A percentile compares a stretch with the other conserved stretches of the same genome.
These are phyloP conservation scores for Favolaschia claudopus DNA, from an alignment of 768 basidiomycete species.

Conservation along the genomic window DNA sequence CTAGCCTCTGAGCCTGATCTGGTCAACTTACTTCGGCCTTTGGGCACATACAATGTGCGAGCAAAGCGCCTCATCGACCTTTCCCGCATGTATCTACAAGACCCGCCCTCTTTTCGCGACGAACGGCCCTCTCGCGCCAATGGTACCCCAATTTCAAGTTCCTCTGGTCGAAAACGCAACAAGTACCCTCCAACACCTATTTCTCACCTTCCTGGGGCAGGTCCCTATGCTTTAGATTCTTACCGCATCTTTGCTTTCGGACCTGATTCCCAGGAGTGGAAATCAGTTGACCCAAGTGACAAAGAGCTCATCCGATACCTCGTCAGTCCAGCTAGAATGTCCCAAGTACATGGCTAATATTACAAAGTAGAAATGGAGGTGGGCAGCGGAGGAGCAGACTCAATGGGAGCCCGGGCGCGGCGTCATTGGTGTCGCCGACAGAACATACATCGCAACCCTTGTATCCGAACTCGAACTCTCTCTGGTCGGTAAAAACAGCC, in stretches of 20 bases:
- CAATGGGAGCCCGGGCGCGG: slow-evolving; percentile 59
- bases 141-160: slow-evolving; percentile 23
- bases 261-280: slow-evolving; percentile 61
- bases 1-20: slow-evolving; percentile 56
- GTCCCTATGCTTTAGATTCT: slow-evolving; percentile 77
- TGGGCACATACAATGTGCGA: slow-evolving; percentile 68
- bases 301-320: slow-evolving; percentile 75
- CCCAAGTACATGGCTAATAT: neutral
- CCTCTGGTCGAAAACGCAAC: slow-evolving; percentile 27
- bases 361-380: slow-evolving; percentile 68
- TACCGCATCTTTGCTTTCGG: slow-evolving; percentile 72
- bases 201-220: slow-evolving; percentile 69
- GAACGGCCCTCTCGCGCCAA: slow-evolving; percentile 39
- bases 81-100: slow-evolving; percentile 57
- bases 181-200: slow-evolving; percentile 57
- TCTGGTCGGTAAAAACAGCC: neutral
- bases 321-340: slow-evolving; percentile 47
- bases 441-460: slow-evolving; percentile 47
- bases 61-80: slow-evolving; percentile 62
- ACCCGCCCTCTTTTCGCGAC: slow-evolving; percentile 46
- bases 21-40: slow-evolving; percentile 51
- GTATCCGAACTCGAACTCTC: slow-evolving; percentile 45
- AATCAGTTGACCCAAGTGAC: slow-evolving; percentile 65
- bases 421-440: slow-evolving; percentile 43
- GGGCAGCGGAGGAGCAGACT: slow-evolving; percentile 63